Percentiles rank a stretch among this genome's conserved stretches.
These are phyloP conservation scores for Corylus avellana DNA, from an alignment of 306 rosid species.

Conservation along the genomic window DNA sequence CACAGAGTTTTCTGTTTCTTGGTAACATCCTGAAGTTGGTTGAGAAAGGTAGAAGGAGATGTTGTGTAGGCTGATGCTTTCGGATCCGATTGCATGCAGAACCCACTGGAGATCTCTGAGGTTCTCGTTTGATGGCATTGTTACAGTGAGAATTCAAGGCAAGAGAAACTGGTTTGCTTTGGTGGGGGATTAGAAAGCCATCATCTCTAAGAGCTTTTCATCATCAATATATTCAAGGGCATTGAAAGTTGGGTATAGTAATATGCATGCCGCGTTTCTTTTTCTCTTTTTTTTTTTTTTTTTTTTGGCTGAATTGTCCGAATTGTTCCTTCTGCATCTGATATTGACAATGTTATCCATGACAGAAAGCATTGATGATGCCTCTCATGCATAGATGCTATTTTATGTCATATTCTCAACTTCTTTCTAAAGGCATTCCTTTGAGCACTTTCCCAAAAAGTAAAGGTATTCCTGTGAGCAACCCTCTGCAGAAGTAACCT, in stretches of 20 bases:
- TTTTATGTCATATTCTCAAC: conserved; percentile 39
- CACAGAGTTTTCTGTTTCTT: conserved; percentile 82
- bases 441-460: not conserved
- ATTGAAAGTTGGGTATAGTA: not conserved
- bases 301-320: conserved; percentile 31
- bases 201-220: conserved; percentile 1
- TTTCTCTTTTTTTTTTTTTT: not conserved
- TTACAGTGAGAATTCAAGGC: conserved; percentile 18
- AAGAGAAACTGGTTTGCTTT: conserved; percentile 28
- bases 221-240: not conserved
- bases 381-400: not conserved
- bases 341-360: conserved; percentile 21
- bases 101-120: conserved; percentile 60
- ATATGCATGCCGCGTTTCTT: no score
- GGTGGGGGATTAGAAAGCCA: conserved; percentile 13
- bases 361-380: conserved; percentile 10
- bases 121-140: conserved; percentile 71
- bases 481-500: conserved; percentile 1
- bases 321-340: conserved; percentile 21
- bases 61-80: conserved; percentile 52
- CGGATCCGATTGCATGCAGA: conserved; percentile 51
- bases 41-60: conserved; percentile 85
- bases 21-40: conserved; percentile 58
- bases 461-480: not conserved
- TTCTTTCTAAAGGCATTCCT: conserved; percentile 34